phyloP scores from a whole-genome alignment of 352 stramenopile species.

The Globisporangium nagaii region DNA sequence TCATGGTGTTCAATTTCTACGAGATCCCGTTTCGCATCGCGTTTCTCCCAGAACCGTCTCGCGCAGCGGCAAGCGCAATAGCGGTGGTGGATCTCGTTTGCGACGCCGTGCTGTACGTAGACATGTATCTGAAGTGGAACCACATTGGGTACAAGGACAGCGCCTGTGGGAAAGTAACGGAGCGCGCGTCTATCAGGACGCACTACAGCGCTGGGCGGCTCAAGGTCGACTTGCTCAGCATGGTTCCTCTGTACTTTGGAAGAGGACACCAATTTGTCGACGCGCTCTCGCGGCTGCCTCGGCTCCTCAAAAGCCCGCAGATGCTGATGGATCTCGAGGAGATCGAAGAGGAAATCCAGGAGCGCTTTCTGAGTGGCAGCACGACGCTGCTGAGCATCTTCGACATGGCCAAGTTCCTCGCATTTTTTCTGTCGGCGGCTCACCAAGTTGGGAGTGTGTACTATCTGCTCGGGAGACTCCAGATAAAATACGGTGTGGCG shows the following conservation, averaged over 20 bases:
- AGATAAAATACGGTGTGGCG: not conserved
- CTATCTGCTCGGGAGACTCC: not conserved
- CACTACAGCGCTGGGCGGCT: not conserved
- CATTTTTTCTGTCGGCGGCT: not conserved
- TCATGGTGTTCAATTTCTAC: not conserved
- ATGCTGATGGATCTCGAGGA: not conserved
- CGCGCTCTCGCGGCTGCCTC: not conserved
- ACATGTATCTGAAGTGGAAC: not conserved
- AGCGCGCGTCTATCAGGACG: not conserved
- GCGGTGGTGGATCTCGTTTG: not conserved
- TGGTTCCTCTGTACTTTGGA: not conserved
- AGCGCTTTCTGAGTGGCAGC: not conserved
- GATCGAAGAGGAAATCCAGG: slow-evolving; percentile 2
- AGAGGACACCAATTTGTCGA: not conserved
- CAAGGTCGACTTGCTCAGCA: not conserved
- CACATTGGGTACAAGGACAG: not conserved
- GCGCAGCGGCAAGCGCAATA: not conserved
- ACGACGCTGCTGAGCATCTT: not conserved
- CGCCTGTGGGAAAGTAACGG: not conserved
- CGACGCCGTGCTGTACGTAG: not conserved
- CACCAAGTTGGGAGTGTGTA: not conserved
- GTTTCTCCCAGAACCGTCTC: not conserved
- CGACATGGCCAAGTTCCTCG: not conserved
- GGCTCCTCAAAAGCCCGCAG: not conserved
- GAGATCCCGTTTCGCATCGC: not conserved